Evolutionary conservation across 1,284 basidiomycete species (phyloP).

Genomic region (Cryptococcus hybrid): DNA sequence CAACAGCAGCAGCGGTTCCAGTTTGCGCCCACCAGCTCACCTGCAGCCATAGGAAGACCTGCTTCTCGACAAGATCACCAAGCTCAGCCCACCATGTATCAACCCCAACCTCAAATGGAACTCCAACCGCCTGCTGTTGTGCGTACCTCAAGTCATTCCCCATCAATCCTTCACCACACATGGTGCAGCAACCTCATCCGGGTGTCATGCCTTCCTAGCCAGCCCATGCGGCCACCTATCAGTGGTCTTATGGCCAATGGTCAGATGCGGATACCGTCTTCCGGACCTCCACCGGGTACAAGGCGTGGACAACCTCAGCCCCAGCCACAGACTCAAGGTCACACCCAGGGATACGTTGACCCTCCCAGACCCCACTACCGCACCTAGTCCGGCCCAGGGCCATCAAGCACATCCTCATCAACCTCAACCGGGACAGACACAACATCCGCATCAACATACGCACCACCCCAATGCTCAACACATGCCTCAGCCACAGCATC

Average conservation of each 20-base stretch:
- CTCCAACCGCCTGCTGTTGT: slow-evolving; percentile 23
- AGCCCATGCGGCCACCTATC: slow-evolving; percentile 35
- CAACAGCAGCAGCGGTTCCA: slow-evolving; percentile 14
- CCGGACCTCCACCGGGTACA: too few relatives aligned
- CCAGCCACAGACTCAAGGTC: slow-evolving; percentile 5
- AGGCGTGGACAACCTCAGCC: slow-evolving; percentile 7
- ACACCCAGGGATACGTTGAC: background rate
- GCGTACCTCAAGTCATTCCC: slow-evolving; percentile 24
- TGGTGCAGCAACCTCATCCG: slow-evolving; percentile 26
- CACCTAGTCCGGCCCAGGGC: slow-evolving; percentile 8
- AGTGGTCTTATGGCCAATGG: slow-evolving; percentile 17
- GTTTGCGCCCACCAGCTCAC: slow-evolving; percentile 15
- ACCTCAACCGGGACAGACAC: slow-evolving; percentile 8
- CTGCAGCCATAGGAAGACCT: slow-evolving; percentile 19
- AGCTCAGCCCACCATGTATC: slow-evolving; percentile 25
- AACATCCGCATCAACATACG: slow-evolving; percentile 17
- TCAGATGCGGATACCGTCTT: background rate
- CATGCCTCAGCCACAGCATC: slow-evolving; percentile 17
- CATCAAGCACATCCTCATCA: slow-evolving; percentile 6
- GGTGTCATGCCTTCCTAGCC: slow-evolving; percentile 30
- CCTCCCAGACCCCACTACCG: slow-evolving; percentile 2
- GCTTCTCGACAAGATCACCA: slow-evolving; percentile 4
- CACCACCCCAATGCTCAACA: slow-evolving; percentile 3
- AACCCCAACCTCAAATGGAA: slow-evolving; percentile 14
- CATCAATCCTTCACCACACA: slow-evolving; percentile 31